phyloP scores from a whole-genome alignment of 1,284 basidiomycete species.

The Tylopilus orsonianus region DNA sequence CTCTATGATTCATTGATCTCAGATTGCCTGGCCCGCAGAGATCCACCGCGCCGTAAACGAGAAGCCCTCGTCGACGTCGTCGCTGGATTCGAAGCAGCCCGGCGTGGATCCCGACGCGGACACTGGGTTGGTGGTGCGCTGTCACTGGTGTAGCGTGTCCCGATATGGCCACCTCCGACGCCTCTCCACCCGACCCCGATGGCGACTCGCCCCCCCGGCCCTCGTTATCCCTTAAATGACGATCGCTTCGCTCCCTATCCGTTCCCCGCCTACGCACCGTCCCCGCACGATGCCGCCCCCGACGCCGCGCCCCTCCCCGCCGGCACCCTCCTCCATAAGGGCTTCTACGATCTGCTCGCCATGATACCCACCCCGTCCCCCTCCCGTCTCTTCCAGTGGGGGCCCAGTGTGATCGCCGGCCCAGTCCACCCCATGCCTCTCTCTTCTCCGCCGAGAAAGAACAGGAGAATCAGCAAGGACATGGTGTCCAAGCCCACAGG shows the following conservation, averaged over 20 bases:
- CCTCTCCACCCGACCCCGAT: constrained; percentile 1
- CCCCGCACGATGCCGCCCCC: constrained; percentile 35
- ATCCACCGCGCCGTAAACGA: neutral
- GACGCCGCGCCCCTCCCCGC: constrained; percentile 60
- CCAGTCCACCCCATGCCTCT: constrained; percentile 35
- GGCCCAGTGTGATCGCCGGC: constrained; percentile 46
- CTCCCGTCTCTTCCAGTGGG: constrained; percentile 59
- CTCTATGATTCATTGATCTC: constrained; percentile 7
- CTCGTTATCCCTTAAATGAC: constrained; percentile 11
- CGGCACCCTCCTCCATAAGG: constrained; percentile 76
- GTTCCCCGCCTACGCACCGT: constrained; percentile 38
- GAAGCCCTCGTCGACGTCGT: neutral
- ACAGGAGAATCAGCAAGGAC: constrained; percentile 75
- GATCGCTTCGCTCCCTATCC: constrained; percentile 46
- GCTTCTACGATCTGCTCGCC: constrained; percentile 85
- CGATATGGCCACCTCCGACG: constrained; percentile 6
- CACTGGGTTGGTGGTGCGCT: too few species aligned
- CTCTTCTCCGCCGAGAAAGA: constrained; percentile 48
- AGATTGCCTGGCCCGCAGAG: constrained; percentile 13
- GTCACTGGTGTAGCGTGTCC: neutral
- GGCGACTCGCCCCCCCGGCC: constrained; percentile 4
- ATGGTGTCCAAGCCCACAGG: constrained; percentile 83
- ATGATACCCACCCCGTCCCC: constrained; percentile 72
- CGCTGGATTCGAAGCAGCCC: constrained; percentile 4
- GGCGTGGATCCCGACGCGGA: neutral